phyloP scores from a whole-genome alignment of 345 rosid species.

The Brassica rapa region DNA sequence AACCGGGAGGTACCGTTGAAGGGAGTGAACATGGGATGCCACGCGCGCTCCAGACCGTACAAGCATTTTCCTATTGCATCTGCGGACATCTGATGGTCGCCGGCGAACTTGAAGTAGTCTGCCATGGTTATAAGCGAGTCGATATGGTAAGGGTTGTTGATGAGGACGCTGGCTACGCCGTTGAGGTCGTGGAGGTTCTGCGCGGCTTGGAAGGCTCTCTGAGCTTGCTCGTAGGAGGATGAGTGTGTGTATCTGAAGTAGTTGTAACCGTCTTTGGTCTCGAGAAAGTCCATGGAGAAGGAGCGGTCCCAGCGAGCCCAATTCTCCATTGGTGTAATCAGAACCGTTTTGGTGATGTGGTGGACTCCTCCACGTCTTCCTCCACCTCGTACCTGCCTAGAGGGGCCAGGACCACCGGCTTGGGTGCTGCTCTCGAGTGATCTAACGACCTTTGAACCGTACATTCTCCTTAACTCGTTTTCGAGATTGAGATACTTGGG shows the following conservation, averaged over 20 bases:
- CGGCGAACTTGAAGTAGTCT: slow-evolving; percentile 77
- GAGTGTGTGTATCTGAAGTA: slow-evolving; percentile 59
- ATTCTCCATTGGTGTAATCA: slow-evolving; percentile 73
- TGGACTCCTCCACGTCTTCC: slow-evolving; percentile 76
- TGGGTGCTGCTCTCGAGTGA: slow-evolving; percentile 71
- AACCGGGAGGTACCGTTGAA: slow-evolving; percentile 73
- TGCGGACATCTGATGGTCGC: slow-evolving; percentile 85
- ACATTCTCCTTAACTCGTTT: slow-evolving; percentile 72
- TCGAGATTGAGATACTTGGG: slow-evolving; percentile 74
- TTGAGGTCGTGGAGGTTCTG: slow-evolving; percentile 85
- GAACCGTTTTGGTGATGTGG: slow-evolving; percentile 64
- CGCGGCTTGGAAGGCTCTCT: slow-evolving; percentile 76
- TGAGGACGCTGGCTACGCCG: slow-evolving; percentile 67
- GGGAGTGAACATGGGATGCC: slow-evolving; percentile 84
- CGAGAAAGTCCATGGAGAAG: slow-evolving; percentile 82
- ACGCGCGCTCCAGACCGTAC: slow-evolving; percentile 84
- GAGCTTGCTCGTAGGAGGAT: slow-evolving; percentile 68
- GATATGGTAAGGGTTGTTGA: slow-evolving; percentile 74
- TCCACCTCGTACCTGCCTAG: slow-evolving; percentile 61
- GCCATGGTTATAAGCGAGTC: slow-evolving; percentile 95
- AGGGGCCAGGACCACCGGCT: slow-evolving; percentile 49
- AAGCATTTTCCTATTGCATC: slow-evolving; percentile 80
- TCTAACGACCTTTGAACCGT: slow-evolving; percentile 82
- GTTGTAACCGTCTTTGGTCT: slow-evolving; percentile 62
- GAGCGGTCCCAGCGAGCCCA: slow-evolving; percentile 96